Conservation (phyloP, 768 basidiomycete genomes). For the Lyophyllum shimeji region DNA sequence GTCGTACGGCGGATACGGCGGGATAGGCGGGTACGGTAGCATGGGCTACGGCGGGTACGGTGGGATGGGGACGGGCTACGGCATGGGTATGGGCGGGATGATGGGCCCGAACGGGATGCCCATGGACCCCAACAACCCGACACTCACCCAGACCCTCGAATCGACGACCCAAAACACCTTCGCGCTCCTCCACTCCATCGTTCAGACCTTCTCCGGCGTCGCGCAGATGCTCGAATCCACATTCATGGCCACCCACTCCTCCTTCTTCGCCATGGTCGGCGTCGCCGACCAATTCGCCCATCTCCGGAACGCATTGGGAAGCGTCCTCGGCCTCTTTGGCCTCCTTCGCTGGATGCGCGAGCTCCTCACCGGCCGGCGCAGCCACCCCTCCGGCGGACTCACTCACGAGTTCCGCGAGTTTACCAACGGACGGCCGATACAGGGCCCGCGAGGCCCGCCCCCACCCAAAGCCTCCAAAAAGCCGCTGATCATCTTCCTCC, state of each 20-base stretch:
- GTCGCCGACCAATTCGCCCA: constrained; percentile 95
- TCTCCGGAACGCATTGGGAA: constrained; percentile 88
- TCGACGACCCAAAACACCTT: constrained; percentile 91
- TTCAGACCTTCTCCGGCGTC: constrained; percentile 92
- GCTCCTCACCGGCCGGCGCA: constrained; percentile 44
- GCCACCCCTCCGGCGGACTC: constrained; percentile 32
- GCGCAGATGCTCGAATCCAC: constrained; percentile 98
- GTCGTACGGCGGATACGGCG: constrained; percentile 28
- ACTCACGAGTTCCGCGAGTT: constrained; percentile 77
- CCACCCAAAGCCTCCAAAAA: constrained; percentile 77
- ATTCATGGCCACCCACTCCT: constrained; percentile 95
- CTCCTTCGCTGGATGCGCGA: constrained; percentile 84
- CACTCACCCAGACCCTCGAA: constrained; percentile 87
- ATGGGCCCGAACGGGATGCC: constrained; percentile 47
- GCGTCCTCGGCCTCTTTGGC: constrained; percentile 90
- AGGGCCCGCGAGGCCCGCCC: constrained; percentile 40
- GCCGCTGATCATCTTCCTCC: constrained; percentile 89
- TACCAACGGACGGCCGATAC: constrained; percentile 61
- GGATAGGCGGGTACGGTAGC: constrained; percentile 42
- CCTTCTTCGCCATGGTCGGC: constrained; percentile 95
- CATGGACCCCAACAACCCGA: constrained; percentile 52
- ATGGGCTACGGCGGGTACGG: constrained; percentile 21
- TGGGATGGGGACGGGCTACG: constrained; percentile 23
- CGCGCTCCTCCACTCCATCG: constrained; percentile 88
- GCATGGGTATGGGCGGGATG: constrained; percentile 37